A percentile compares a stretch with the other conserved stretches of the same genome.
phyloP scores from a whole-genome alignment of 441 rosid genomes.

The Mallotus repandus region DNA sequence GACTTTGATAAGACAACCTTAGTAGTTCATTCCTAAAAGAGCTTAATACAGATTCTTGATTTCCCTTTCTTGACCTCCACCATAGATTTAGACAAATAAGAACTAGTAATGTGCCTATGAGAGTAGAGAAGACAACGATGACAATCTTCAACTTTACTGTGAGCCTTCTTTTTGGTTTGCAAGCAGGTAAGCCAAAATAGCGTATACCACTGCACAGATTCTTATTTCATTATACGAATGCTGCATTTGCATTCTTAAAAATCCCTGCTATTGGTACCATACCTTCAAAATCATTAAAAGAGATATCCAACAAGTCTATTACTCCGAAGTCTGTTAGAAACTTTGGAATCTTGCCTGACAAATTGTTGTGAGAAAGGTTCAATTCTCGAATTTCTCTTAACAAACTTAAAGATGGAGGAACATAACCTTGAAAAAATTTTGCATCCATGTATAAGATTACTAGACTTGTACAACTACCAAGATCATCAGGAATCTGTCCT shows the following conservation, averaged over 20 bases:
- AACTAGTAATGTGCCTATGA: background rate
- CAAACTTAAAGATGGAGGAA: constrained; percentile 1
- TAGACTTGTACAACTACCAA: constrained; percentile 1
- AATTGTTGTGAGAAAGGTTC: background rate
- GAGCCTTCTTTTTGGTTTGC: background rate
- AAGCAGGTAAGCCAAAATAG: background rate
- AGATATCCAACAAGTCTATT: background rate
- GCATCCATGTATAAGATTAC: background rate
- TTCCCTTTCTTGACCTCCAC: background rate
- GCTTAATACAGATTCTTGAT: background rate
- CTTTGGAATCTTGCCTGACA: background rate
- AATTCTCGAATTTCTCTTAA: background rate
- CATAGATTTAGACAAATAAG: background rate
- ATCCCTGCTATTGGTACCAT: background rate
- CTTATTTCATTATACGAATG: background rate
- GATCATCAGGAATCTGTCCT: background rate
- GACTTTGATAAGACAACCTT: constrained; percentile 4
- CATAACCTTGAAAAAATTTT: background rate
- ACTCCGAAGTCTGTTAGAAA: no score
- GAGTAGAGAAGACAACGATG: background rate
- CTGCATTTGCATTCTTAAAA: background rate
- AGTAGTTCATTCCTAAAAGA: background rate
- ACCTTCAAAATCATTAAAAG: background rate
- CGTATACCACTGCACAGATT: constrained; percentile 5
- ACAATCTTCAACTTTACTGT: background rate